These are phyloP conservation scores for Blastobotrys petasosporus DNA, from an alignment of 1,139 yeast genomes.

Conservation along the genomic window DNA sequence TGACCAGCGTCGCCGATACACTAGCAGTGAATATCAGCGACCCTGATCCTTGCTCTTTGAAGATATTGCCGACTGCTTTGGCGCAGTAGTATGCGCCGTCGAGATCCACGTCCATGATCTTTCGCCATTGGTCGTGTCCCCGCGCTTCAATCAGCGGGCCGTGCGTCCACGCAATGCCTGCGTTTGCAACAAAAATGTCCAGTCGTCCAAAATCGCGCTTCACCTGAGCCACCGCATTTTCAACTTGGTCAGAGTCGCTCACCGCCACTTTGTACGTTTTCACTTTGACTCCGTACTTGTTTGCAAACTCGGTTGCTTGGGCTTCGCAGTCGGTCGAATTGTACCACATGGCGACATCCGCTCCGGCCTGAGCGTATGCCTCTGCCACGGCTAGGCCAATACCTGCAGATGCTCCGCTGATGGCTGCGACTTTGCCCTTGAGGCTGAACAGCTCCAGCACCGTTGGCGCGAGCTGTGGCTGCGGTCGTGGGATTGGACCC, in stretches of 20 bases:
- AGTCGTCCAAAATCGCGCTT: conserved; percentile 54
- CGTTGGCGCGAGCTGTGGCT: too few species aligned
- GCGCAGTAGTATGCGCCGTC: conserved; percentile 27
- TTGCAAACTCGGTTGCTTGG: conserved; percentile 50
- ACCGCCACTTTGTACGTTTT: conserved; percentile 70
- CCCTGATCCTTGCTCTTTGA: conserved; percentile 54
- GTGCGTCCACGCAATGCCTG: conserved; percentile 37
- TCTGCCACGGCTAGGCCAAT: conserved; percentile 66
- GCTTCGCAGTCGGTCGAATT: conserved; percentile 40
- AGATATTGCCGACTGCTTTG: conserved; percentile 54
- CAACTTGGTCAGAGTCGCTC: conserved; percentile 53
- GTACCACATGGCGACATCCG: conserved; percentile 44
- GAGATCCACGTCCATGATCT: conserved; percentile 9
- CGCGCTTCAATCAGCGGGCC: conserved; percentile 2
- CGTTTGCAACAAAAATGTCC: conserved; percentile 55
- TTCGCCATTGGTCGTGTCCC: conserved; percentile 6
- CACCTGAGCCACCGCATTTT: conserved; percentile 49
- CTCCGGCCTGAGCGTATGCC: conserved; percentile 70
- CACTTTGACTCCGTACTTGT: conserved; percentile 57
- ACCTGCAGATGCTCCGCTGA: conserved; percentile 68
- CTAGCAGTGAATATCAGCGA: conserved; percentile 63
- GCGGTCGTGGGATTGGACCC: background rate
- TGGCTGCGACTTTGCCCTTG: conserved; percentile 64
- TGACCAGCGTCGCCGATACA: conserved; percentile 76
- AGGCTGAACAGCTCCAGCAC: conserved; percentile 27